Percentiles rank a stretch among this genome's conserved stretches.
Evolutionary conservation across 768 basidiomycete genomes (phyloP).

Genomic region (Mycena olivaceomarginata): DNA sequence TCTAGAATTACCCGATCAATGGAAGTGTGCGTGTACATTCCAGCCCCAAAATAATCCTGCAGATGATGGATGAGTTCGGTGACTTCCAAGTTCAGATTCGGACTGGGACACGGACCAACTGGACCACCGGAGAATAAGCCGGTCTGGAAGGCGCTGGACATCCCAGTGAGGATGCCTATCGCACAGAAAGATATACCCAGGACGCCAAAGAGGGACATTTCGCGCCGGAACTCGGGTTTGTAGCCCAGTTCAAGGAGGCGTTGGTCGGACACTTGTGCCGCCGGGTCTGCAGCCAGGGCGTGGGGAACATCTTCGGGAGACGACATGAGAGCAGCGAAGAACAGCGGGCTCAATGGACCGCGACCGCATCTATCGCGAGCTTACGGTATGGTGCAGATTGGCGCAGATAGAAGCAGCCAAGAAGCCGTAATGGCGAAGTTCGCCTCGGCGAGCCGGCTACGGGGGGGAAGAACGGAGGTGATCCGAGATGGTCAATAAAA

Average conservation of each 20-base stretch:
- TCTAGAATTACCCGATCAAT: background rate
- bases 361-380: background rate
- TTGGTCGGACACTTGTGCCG: conserved; percentile 56
- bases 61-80: background rate
- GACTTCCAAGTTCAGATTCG: background rate
- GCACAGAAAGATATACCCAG: conserved; percentile 77
- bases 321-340: conserved; percentile 18
- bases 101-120: conserved; percentile 55
- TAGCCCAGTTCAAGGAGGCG: conserved; percentile 72
- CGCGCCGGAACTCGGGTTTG: conserved; percentile 72
- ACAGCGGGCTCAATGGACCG: background rate
- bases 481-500: too few species aligned
- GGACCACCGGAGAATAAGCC: conserved; percentile 76
- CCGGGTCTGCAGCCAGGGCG: conserved; percentile 34
- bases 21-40: conserved; percentile 64
- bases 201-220: conserved; percentile 77
- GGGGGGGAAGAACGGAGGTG: too few species aligned
- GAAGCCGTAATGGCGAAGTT: too few species aligned
- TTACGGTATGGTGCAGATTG: too few species aligned
- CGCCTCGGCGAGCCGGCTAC: too few species aligned
- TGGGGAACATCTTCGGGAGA: conserved; percentile 29
- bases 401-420: too few species aligned
- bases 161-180: conserved; percentile 76
- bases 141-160: conserved; percentile 77
- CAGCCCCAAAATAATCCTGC: conserved; percentile 75